Conservation (phyloP, 2,329 filamentous ascomycete genomes). For the Zymoseptoria passerinii region DNA sequence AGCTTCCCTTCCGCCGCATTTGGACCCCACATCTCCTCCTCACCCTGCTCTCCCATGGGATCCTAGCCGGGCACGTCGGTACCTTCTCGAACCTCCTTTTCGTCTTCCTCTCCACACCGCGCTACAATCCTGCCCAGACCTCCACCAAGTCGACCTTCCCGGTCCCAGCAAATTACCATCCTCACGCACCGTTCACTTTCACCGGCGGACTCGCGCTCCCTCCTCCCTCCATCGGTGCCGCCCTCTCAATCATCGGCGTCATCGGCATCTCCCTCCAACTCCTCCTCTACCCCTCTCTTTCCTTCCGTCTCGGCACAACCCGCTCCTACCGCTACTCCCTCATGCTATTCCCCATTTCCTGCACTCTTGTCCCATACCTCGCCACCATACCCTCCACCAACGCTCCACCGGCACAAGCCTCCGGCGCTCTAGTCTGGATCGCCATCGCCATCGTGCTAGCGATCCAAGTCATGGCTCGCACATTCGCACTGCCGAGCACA, state of each 20-base stretch:
- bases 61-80: conserved; percentile 41
- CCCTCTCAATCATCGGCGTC: conserved; percentile 40
- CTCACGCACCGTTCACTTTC: conserved; percentile 37
- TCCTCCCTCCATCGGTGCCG: conserved; percentile 40
- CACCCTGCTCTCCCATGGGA: conserved; percentile 37
- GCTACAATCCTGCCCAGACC: conserved; percentile 28
- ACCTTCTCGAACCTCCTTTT: conserved; percentile 45
- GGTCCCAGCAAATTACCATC: conserved; percentile 32
- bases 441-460: conserved; percentile 35
- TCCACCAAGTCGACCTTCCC: conserved; percentile 27
- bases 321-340: conserved; percentile 36
- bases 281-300: conserved; percentile 37
- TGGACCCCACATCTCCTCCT: conserved; percentile 40
- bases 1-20: conserved; percentile 39
- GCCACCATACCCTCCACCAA: conserved; percentile 34
- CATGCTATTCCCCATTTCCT: conserved; percentile 38
- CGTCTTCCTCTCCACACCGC: conserved; percentile 41
- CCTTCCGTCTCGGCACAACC: conserved; percentile 35
- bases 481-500: conserved; percentile 48
- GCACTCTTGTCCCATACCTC: conserved; percentile 38
- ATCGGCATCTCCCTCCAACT: conserved; percentile 42
- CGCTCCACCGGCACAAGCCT: conserved; percentile 33
- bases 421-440: conserved; percentile 36
- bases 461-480: conserved; percentile 40
- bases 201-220: conserved; percentile 43